Evolutionary conservation across 805 yeast species (phyloP).

Genomic region (Yarrowia osloensis): DNA sequence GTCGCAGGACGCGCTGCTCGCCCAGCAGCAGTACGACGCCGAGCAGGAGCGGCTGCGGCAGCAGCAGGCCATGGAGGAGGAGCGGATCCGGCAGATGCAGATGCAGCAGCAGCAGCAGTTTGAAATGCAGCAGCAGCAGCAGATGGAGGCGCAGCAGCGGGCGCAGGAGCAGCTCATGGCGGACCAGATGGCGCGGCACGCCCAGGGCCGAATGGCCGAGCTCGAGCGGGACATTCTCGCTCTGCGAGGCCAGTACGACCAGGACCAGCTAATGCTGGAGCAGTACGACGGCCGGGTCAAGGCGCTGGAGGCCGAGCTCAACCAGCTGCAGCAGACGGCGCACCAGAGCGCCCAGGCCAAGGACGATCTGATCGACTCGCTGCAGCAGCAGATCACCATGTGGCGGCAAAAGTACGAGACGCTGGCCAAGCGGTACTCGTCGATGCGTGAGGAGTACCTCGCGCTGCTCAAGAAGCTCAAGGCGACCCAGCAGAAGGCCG

Average conservation of each 20-base stretch:
- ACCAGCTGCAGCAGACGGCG: constrained; percentile 61
- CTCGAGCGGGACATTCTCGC: constrained; percentile 77
- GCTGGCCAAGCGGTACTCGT: constrained; percentile 84
- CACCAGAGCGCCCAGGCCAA: constrained; percentile 72
- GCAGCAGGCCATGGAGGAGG: constrained; percentile 64
- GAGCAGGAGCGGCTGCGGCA: constrained; percentile 63
- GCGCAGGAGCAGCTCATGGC: constrained; percentile 71
- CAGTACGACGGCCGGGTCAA: constrained; percentile 87
- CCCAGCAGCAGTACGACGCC: constrained; percentile 55
- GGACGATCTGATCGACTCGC: constrained; percentile 65
- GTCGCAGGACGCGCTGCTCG: constrained; percentile 44
- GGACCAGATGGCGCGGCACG: constrained; percentile 70
- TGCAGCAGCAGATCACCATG: constrained; percentile 71
- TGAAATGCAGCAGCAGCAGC: constrained; percentile 75
- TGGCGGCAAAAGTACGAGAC: constrained; percentile 90
- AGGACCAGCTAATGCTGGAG: constrained; percentile 77
- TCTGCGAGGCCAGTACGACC: constrained; percentile 78
- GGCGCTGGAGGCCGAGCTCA: constrained; percentile 72
- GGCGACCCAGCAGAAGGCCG: constrained; percentile 80
- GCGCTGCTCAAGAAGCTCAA: constrained; percentile 75
- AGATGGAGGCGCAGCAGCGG: constrained; percentile 64
- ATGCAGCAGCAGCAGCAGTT: constrained; percentile 65
- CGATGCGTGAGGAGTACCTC: constrained; percentile 87
- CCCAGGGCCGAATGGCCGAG: constrained; percentile 76
- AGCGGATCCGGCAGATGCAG: constrained; percentile 67